Evolutionary conservation across 2,329 filamentous ascomycete species (phyloP), one percentile per base, ranked within the genome.

Genomic region (Cercospora beticola): DNA sequence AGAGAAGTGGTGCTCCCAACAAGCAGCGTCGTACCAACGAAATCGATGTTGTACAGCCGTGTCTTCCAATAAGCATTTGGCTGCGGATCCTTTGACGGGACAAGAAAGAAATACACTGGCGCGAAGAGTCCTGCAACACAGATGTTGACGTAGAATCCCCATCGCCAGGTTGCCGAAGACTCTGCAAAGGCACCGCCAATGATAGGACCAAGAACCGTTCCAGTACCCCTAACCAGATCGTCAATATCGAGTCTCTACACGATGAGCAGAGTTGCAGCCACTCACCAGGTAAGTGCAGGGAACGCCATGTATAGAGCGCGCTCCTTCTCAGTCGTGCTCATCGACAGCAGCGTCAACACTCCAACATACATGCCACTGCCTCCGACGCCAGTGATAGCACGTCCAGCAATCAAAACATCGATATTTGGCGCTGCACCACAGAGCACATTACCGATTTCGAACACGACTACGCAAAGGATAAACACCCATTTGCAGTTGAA

Each of bases 21-120:
- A 54, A 79, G 81, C 4, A 88, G 78, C 6, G 83, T 36, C 1
- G 80, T 76, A 0, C 86, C 86, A 3, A 85, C 49, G 59, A 76
- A 83, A 73, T 86, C 84, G n/a, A 87, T 75, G 26, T 78, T 46
- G 28, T n/a, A 18, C 4, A 71, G 12, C 4, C 61, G 21, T 4
- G 23, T 43, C 14, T 43, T 58, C 8, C 57, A 31, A 31, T 49
- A 31, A 10, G 57, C 21, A 14, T 46, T 58, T 12, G 64, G 68
- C 36, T 62, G 70, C 16, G 70, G 71, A 23, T 69, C 65, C 66
- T 68, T 33, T 76, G 18, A 78, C 62, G 78, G 81, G 0, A 87
- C 78, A 21, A 69, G 52, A 69, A 84, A 82, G 30, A 87, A 26
- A 26, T 82, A 80, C 28, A 82, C 78, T 0, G 84, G 82, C 3